phyloP scores from a whole-genome alignment of 345 rosid genomes.

The Murraya paniculata region DNA sequence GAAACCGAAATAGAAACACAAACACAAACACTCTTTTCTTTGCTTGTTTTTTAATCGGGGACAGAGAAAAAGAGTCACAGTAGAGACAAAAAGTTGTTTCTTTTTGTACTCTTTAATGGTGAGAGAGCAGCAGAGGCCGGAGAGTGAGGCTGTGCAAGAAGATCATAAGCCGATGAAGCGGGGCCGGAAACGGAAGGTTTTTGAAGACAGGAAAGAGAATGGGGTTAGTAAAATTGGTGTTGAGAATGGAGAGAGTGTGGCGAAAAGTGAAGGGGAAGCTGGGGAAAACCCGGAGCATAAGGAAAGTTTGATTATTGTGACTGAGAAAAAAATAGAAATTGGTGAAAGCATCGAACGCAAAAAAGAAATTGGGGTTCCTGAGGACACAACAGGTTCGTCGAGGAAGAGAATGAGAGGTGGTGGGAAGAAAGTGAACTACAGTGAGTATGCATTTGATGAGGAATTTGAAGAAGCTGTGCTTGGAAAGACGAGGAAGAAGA shows the following conservation, averaged over 20 bases:
- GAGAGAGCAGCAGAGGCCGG: constrained; percentile 6
- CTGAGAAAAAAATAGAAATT: background rate
- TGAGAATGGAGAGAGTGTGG: background rate
- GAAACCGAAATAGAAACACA: background rate
- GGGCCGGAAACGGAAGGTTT: background rate
- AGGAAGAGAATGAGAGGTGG: background rate
- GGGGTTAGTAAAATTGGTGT: background rate
- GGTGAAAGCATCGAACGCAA: background rate
- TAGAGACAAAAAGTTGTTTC: too few species aligned
- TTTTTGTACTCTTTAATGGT: background rate
- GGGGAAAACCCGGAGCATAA: background rate
- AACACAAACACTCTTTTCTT: background rate
- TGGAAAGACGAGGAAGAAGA: background rate
- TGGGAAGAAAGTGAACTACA: background rate
- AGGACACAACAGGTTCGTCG: background rate
- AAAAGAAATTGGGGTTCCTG: background rate
- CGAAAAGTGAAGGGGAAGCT: background rate
- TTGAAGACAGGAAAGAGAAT: background rate
- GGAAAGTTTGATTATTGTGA: background rate
- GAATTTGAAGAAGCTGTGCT: background rate
- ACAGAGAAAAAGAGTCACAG: background rate
- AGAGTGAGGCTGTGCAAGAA: background rate
- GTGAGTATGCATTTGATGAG: background rate
- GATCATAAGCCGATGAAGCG: background rate
- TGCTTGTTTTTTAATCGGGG: background rate